A percentile compares a stretch with the other conserved stretches of the same genome.
These are phyloP conservation scores for Lagenidium sp. DNA, from an alignment of 352 stramenopile genomes.

Conservation along the genomic window DNA sequence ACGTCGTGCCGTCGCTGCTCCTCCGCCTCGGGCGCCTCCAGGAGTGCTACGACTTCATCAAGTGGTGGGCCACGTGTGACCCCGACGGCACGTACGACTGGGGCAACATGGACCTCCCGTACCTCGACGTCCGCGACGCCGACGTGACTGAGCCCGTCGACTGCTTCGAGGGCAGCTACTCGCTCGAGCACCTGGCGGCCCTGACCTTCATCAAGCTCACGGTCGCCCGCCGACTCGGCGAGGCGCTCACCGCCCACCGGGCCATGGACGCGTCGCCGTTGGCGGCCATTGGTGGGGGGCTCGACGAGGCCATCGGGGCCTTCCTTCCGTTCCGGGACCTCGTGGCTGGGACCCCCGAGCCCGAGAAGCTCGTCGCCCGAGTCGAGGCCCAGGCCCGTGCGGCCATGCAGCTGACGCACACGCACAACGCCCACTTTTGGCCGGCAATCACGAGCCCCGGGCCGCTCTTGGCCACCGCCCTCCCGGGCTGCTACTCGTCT, in stretches of 20 bases:
- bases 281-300: not conserved
- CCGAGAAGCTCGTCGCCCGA: not conserved
- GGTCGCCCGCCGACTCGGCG: not conserved
- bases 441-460: not conserved
- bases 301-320: constrained; percentile 2
- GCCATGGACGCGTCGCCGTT: not conserved
- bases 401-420: not conserved
- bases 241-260: not conserved
- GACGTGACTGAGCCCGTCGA: constrained; percentile 5
- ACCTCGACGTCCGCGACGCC: constrained; percentile 1
- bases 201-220: constrained; percentile 2
- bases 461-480: not conserved
- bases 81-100: constrained; percentile 1
- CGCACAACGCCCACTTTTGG: constrained; percentile 5
- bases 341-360: too few relatives aligned
- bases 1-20: not conserved
- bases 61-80: constrained; percentile 1
- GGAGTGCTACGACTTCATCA: constrained; percentile 8
- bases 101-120: constrained; percentile 1
- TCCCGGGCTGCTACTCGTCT: constrained; percentile 1
- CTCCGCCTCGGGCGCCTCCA: not conserved
- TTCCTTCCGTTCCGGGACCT: too few relatives aligned
- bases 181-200: constrained; percentile 1
- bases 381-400: not conserved
- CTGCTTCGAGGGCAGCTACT: not conserved